phyloP scores from a whole-genome alignment of 768 basidiomycete species.

The Hygrocybe punicea region DNA sequence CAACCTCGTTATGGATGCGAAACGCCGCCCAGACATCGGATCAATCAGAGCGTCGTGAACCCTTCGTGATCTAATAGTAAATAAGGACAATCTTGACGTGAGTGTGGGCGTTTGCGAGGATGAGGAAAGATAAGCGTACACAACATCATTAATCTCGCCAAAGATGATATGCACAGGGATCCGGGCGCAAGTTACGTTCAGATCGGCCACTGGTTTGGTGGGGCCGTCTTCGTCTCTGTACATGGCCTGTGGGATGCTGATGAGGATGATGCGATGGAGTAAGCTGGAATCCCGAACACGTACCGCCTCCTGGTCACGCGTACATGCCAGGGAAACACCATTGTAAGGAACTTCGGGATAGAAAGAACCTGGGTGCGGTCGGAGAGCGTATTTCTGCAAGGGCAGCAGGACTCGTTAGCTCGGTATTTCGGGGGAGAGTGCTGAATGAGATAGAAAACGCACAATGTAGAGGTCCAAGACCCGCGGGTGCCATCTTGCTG shows the following conservation, averaged over 20 bases:
- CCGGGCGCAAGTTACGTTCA: slow-evolving; percentile 39
- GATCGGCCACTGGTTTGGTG: slow-evolving; percentile 47
- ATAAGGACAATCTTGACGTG: neutral
- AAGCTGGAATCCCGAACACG: slow-evolving; percentile 18
- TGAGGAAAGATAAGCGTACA: slow-evolving; percentile 39
- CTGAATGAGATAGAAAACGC: slow-evolving; percentile 18
- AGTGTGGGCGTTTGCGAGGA: neutral
- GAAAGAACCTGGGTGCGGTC: slow-evolving; percentile 32
- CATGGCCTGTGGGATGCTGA: slow-evolving; percentile 47
- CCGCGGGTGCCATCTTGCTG: slow-evolving; percentile 49
- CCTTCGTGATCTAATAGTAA: slow-evolving; percentile 28
- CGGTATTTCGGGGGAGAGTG: neutral
- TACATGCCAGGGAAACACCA: slow-evolving; percentile 54
- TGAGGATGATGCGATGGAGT: slow-evolving; percentile 1
- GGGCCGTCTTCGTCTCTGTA: slow-evolving; percentile 57
- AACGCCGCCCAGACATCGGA: slow-evolving; percentile 33
- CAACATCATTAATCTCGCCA: slow-evolving; percentile 49
- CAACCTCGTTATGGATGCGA: slow-evolving; percentile 32
- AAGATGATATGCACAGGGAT: slow-evolving; percentile 55
- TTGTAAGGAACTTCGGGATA: slow-evolving; percentile 31
- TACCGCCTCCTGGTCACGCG: slow-evolving; percentile 60
- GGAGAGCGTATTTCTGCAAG: slow-evolving; percentile 46
- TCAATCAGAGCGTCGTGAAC: slow-evolving; percentile 38
- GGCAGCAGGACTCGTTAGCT: neutral
- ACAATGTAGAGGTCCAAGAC: slow-evolving; percentile 56